Evolutionary conservation across 176 grass and related monocot species (phyloP), one percentile per base, ranked within the genome.

Genomic region (Pharus latifolius): DNA sequence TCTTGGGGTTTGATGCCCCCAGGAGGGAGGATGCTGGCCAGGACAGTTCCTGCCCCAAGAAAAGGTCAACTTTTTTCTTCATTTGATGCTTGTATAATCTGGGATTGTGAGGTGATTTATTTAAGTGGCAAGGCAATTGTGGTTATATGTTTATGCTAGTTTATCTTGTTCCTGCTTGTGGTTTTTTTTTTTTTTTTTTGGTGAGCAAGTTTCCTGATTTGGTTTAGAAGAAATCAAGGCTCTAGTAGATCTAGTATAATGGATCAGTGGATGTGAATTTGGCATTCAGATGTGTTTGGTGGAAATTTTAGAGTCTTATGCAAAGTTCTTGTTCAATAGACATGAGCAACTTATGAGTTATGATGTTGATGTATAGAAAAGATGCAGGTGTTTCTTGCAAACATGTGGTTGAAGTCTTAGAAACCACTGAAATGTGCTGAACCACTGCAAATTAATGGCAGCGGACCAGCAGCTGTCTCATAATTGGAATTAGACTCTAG

Each of bases 1-100:
- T 96, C 11, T 46, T 96, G 76, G 92, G 92, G 0, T 96, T 96
- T 29, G 83, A 92, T 56, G 83, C 56, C 45, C 76, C 76, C 31
- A 84, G 74, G 18, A 96, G 73, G 64, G 85, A 85, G 29, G 79
- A 73, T 41, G 77, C 56, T 49, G 71, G 15, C 46, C 76, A 73
- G 69, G 85, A 89, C 49, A 92, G 67, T 74, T 28, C 61, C 60
- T 73, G 37, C 59, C 28, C 69, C 26, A 96, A 89, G 80, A 96
- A 96, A 56, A 82, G 92, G 92, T 88, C 57, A 54, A 46, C 37
- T 28, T 26, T 45, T 20, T 11, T 9, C n/a, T 45, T 41, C 0
- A 42, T 34, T 31, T n/a, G 6, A 14, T 56, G 18, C 15, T 43
- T 65, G 17, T 15, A 1, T 28, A 8, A 28, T 22, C 15, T 54